Conservation (phyloP, 129 eudicot species). For the Ambrosia trifida region DNA sequence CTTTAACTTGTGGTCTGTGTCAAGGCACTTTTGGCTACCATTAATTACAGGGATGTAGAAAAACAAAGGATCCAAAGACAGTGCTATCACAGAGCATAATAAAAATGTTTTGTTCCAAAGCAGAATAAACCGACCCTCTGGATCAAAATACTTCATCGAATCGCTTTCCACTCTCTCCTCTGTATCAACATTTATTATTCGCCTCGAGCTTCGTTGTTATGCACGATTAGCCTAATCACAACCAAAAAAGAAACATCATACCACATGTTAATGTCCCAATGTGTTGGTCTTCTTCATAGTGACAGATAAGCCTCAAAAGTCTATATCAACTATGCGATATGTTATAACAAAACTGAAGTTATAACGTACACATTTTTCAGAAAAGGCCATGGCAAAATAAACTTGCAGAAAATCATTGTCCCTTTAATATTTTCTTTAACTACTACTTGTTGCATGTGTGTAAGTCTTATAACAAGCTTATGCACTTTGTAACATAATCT, state of each 20-base stretch:
- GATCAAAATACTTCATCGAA: constrained; percentile 30
- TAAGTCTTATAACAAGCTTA: too few species aligned
- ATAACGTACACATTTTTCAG: background rate
- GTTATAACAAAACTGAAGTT: constrained; percentile 2
- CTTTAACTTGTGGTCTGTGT: constrained; percentile 29
- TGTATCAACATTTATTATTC: background rate
- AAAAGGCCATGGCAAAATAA: background rate
- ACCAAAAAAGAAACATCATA: background rate
- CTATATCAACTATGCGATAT: constrained; percentile 6
- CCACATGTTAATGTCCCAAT: background rate
- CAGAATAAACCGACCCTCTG: constrained; percentile 31
- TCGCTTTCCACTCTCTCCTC: background rate
- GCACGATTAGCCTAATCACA: background rate
- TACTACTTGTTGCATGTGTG: background rate
- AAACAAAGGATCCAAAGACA: constrained; percentile 45
- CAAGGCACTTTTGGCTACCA: constrained; percentile 35
- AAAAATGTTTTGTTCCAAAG: constrained; percentile 40
- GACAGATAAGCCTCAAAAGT: background rate
- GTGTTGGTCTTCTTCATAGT: background rate
- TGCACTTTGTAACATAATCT: too few species aligned
- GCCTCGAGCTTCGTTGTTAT: background rate
- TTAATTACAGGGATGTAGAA: constrained; percentile 40
- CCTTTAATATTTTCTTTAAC: background rate
- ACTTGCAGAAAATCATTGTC: background rate
- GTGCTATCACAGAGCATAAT: constrained; percentile 37